phyloP scores from a whole-genome alignment of 164 flowering plant genomes.

The Chimonanthus praecox region DNA sequence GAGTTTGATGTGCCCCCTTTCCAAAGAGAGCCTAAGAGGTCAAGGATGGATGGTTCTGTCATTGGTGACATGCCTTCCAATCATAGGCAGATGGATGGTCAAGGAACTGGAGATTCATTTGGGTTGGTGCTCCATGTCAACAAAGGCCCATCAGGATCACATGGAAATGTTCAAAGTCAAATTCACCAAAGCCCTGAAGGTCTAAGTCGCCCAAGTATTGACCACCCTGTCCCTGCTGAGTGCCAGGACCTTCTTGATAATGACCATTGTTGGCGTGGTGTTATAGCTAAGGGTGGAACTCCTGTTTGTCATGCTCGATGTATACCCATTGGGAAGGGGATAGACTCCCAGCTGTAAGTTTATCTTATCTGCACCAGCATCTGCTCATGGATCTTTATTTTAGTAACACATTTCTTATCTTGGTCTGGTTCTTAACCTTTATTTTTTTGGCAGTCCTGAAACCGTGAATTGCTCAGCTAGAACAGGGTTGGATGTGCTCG shows the following conservation, averaged over 20 bases:
- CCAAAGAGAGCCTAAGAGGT: constrained; percentile 71
- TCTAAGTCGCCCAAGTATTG: constrained; percentile 23
- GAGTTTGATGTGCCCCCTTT: constrained; percentile 47
- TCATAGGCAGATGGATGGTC: constrained; percentile 32
- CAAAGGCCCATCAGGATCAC: constrained; percentile 26
- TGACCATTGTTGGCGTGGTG: constrained; percentile 87
- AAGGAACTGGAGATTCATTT: constrained; percentile 22
- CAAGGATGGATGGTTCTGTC: constrained; percentile 52
- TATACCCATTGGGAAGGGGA: constrained; percentile 70
- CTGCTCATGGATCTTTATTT: too few species aligned
- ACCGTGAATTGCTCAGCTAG: constrained; percentile 87
- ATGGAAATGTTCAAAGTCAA: constrained; percentile 29
- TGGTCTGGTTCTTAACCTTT: neutral
- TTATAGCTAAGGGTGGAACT: constrained; percentile 94
- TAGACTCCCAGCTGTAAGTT: constrained; percentile 75
- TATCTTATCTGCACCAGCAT: neutral
- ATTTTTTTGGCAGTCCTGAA: constrained; percentile 64
- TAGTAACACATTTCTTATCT: neutral
- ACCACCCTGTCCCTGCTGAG: constrained; percentile 17
- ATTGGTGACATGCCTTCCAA: constrained; percentile 34
- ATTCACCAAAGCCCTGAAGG: constrained; percentile 31
- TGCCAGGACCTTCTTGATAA: constrained; percentile 25
- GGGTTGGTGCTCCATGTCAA: constrained; percentile 28
- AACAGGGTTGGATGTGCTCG: constrained; percentile 89
- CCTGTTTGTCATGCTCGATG: constrained; percentile 97